Conservation (phyloP, 1,139 yeast species). For the Pichia sp. region DNA sequence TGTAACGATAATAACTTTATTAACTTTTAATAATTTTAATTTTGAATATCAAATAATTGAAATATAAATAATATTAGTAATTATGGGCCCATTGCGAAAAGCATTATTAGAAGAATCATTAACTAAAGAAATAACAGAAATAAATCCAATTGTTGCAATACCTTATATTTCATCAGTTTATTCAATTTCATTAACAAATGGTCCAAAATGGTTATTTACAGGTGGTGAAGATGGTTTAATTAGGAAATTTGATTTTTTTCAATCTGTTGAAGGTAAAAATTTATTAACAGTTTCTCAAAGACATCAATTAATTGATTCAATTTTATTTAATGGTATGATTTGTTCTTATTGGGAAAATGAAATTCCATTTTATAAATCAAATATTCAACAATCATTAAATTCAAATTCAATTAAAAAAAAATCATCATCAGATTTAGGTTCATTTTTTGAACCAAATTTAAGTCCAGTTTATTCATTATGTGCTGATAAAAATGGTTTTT, state of each 20-base stretch:
- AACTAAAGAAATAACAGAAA: slow-evolving; percentile 4
- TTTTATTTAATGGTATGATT: slow-evolving; percentile 77
- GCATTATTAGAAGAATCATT: slow-evolving; percentile 1
- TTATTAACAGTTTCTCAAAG: slow-evolving; percentile 88
- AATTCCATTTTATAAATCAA: slow-evolving; percentile 54
- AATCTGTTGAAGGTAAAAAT: slow-evolving; percentile 82
- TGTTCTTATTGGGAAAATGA: slow-evolving; percentile 94
- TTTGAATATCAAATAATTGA: no score
- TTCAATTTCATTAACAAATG: slow-evolving; percentile 70
- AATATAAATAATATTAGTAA: no score
- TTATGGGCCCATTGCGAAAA: neutral
- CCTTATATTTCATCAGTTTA: slow-evolving; percentile 69
- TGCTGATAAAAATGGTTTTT: slow-evolving; percentile 73
- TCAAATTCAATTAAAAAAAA: neutral
- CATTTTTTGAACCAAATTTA: slow-evolving; percentile 53
- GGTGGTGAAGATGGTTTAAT: slow-evolving; percentile 98
- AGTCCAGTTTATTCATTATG: slow-evolving; percentile 88
- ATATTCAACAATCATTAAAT: slow-evolving; percentile 21
- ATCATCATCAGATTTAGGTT: slow-evolving; percentile 18
- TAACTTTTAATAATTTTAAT: no score
- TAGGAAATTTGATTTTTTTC: slow-evolving; percentile 78
- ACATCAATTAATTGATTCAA: slow-evolving; percentile 81
- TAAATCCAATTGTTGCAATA: slow-evolving; percentile 58
- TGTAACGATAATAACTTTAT: no score
- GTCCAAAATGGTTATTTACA: slow-evolving; percentile 81